A percentile compares a stretch with the other conserved stretches of the same genome.
phyloP scores from a whole-genome alignment of 1,284 basidiomycete species.

The Ganoderma sp. region DNA sequence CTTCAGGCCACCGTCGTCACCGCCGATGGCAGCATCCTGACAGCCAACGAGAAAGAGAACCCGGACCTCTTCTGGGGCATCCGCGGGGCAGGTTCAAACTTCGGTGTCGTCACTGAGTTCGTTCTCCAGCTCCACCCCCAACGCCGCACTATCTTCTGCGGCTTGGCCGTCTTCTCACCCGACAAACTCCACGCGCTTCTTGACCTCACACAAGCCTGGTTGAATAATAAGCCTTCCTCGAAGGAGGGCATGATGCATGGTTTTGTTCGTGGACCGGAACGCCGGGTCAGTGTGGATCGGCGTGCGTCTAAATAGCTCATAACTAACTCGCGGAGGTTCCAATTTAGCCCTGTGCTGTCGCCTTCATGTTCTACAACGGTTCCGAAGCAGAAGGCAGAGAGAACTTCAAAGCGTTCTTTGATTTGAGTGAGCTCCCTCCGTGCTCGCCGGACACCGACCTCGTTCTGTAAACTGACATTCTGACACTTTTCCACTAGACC shows the following conservation, averaged over 20 bases:
- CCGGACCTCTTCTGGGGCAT: slow-evolving; percentile 52
- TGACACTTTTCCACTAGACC: slow-evolving; percentile 12
- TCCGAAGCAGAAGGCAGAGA: slow-evolving; percentile 52
- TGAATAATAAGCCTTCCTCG: slow-evolving; percentile 21
- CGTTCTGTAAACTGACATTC: background rate
- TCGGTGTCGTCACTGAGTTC: slow-evolving; percentile 52
- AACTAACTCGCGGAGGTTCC: background rate
- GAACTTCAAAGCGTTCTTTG: slow-evolving; percentile 52
- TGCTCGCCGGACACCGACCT: background rate
- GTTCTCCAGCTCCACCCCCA: slow-evolving; percentile 45
- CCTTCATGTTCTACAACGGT: slow-evolving; percentile 56
- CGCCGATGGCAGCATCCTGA: slow-evolving; percentile 53
- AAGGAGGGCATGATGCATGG: slow-evolving; percentile 30
- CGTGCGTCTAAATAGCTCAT: background rate
- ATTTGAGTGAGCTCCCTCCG: slow-evolving; percentile 42
- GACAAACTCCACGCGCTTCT: slow-evolving; percentile 25
- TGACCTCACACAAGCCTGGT: slow-evolving; percentile 23
- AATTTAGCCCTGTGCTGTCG: slow-evolving; percentile 44
- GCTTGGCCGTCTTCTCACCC: slow-evolving; percentile 43
- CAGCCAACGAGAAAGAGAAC: slow-evolving; percentile 46
- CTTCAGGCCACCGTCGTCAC: slow-evolving; percentile 58
- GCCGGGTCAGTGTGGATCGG: slow-evolving; percentile 12
- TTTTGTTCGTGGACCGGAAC: slow-evolving; percentile 28
- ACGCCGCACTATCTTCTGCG: slow-evolving; percentile 40
- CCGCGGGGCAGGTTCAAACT: slow-evolving; percentile 51